Conservation (phyloP, 805 yeast genomes). For the Cyberlindnera misumaiensis region DNA sequence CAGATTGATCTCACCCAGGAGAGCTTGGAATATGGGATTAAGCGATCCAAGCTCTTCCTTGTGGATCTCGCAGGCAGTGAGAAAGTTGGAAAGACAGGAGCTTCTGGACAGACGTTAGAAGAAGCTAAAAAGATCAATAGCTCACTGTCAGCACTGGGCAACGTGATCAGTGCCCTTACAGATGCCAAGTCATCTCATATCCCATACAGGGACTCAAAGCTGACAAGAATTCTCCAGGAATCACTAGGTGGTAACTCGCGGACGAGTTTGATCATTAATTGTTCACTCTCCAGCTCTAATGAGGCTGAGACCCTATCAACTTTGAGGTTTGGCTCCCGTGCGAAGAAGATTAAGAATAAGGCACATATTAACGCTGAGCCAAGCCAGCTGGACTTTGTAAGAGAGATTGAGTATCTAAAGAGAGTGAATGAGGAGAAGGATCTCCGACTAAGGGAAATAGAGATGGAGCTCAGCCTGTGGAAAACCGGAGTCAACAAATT, state of each 20-base stretch:
- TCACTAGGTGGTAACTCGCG: slow-evolving; percentile 79
- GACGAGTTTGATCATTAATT: slow-evolving; percentile 65
- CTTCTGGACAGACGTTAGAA: slow-evolving; percentile 64
- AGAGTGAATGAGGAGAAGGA: slow-evolving; percentile 13
- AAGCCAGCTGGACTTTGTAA: slow-evolving; percentile 16
- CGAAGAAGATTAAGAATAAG: slow-evolving; percentile 58
- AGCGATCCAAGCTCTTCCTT: slow-evolving; percentile 57
- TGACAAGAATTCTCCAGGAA: slow-evolving; percentile 72
- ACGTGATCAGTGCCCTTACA: slow-evolving; percentile 73
- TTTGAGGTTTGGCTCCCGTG: slow-evolving; percentile 67
- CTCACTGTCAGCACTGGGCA: slow-evolving; percentile 71
- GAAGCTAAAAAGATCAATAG: slow-evolving; percentile 82
- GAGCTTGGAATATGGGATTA: slow-evolving; percentile 48
- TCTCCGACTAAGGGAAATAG: slow-evolving; percentile 12
- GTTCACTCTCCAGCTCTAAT: slow-evolving; percentile 56
- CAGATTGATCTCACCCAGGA: slow-evolving; percentile 63
- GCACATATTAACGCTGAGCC: slow-evolving; percentile 48
- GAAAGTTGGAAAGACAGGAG: slow-evolving; percentile 71
- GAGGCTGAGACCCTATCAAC: slow-evolving; percentile 64
- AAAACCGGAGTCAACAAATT: slow-evolving; percentile 12
- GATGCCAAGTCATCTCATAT: slow-evolving; percentile 59
- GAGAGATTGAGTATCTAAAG: slow-evolving; percentile 17
- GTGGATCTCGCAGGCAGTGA: slow-evolving; percentile 90
- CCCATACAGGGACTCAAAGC: slow-evolving; percentile 73
- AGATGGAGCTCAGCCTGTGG: slow-evolving; percentile 20